These are phyloP conservation scores for Cladosporium sp. DNA, from an alignment of 2,329 filamentous ascomycete genomes.

Conservation along the genomic window DNA sequence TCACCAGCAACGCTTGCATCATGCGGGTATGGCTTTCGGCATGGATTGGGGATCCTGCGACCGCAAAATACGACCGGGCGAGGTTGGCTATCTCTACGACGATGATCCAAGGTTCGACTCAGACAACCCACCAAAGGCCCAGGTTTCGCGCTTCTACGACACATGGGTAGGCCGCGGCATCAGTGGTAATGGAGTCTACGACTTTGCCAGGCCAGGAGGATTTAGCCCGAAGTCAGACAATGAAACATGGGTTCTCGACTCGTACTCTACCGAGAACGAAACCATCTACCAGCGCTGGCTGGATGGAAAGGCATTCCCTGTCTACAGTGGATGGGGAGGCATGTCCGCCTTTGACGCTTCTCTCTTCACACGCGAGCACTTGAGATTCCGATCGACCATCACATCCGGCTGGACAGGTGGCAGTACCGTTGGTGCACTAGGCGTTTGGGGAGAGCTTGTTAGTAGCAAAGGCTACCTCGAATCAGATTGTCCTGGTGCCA, in stretches of 20 bases:
- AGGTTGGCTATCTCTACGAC: not conserved
- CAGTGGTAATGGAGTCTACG: conserved; percentile 9
- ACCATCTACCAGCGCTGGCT: conserved; percentile 7
- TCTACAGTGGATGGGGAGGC: conserved; percentile 13
- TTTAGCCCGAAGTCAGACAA: not conserved
- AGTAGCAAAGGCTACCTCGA: conserved; percentile 6
- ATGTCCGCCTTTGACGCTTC: conserved; percentile 9
- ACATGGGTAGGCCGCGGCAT: conserved; percentile 9
- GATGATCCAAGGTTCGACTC: not conserved
- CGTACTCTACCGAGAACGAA: not conserved
- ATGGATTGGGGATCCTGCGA: conserved; percentile 4
- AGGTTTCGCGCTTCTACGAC: conserved; percentile 4
- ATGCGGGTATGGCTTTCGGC: conserved; percentile 10
- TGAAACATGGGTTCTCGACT: conserved; percentile 3
- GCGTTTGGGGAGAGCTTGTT: conserved; percentile 7
- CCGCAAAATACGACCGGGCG: conserved; percentile 1
- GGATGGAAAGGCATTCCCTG: not conserved
- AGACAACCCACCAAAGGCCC: not conserved
- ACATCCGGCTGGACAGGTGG: conserved; percentile 12
- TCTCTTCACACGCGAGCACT: conserved; percentile 1
- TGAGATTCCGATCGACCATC: conserved; percentile 6
- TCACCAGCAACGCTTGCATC: conserved; percentile 6
- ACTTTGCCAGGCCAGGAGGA: not conserved
- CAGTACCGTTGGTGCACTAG: not conserved
- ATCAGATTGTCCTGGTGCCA: conserved; percentile 10